Conservation (phyloP, 352 stramenopile genomes). For the Globisporangium spiculum region DNA sequence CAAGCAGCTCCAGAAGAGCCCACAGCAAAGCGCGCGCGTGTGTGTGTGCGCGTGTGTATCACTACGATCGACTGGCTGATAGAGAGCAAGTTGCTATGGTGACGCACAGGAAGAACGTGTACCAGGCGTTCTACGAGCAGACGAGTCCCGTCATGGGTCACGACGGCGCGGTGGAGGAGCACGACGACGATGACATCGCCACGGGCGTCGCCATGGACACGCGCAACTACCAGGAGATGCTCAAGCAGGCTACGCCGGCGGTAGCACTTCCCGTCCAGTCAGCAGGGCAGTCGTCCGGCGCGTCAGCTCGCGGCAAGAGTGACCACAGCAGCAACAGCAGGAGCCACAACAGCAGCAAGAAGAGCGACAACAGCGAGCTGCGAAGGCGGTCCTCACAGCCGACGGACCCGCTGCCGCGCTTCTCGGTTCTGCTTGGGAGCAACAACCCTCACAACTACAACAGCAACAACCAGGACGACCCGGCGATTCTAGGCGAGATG, state of each 20-base stretch:
- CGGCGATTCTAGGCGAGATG: conserved; percentile 1
- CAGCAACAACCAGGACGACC: neutral
- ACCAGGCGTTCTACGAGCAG: conserved; percentile 16
- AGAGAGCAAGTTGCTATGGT: neutral
- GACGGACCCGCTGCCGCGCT: conserved; percentile 4
- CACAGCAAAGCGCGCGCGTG: neutral
- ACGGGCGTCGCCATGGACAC: conserved; percentile 61
- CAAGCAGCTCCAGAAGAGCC: neutral
- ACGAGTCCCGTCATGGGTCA: conserved; percentile 11
- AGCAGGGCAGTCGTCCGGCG: conserved; percentile 15
- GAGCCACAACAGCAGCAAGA: conserved; percentile 4
- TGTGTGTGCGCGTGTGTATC: neutral
- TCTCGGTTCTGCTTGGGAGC: conserved; percentile 7
- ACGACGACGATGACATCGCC: conserved; percentile 7
- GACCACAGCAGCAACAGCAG: neutral
- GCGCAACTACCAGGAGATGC: conserved; percentile 57
- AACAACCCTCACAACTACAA: too few species aligned
- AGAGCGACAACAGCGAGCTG: conserved; percentile 3
- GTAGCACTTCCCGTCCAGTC: conserved; percentile 6
- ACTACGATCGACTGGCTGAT: neutral
- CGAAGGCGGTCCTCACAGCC: conserved; percentile 4
- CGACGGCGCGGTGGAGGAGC: neutral
- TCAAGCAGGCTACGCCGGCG: conserved; percentile 28
- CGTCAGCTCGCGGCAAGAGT: neutral
- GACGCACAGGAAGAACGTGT: conserved; percentile 11